Conservation (phyloP, 1,284 basidiomycete genomes). For the Phlebopus sp. region DNA sequence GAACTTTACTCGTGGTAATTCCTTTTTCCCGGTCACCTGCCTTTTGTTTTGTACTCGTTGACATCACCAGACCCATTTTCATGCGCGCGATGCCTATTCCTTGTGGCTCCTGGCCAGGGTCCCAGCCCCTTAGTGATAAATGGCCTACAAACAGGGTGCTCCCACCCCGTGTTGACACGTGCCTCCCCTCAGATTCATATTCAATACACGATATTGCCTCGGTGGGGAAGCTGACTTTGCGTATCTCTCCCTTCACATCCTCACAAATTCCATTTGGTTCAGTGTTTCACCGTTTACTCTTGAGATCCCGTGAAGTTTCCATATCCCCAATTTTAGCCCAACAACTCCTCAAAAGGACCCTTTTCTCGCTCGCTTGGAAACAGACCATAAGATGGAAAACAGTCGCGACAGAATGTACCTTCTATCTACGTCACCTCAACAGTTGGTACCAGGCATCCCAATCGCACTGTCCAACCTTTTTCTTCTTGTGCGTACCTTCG, state of each 20-base stretch:
- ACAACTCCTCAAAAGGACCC: neutral
- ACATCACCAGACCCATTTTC: conserved; percentile 47
- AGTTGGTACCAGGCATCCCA: neutral
- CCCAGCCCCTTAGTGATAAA: neutral
- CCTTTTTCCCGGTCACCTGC: neutral
- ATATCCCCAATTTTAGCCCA: neutral
- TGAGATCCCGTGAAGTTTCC: neutral
- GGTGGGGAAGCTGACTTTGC: neutral
- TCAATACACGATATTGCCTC: neutral
- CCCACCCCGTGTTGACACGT: neutral
- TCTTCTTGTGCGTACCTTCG: neutral
- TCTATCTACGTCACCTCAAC: neutral
- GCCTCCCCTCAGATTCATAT: neutral
- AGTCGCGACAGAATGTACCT: neutral
- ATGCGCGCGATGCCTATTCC: conserved; percentile 25
- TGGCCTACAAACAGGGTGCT: neutral
- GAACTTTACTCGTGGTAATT: neutral
- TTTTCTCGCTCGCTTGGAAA: neutral
- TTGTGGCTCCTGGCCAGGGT: no score
- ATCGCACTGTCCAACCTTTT: neutral
- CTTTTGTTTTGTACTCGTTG: neutral
- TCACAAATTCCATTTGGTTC: neutral
- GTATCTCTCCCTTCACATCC: neutral
- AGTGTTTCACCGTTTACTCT: neutral
- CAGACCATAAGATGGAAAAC: neutral